Conservation (phyloP, 1,284 basidiomycete species). For the Jaminaea rosea region DNA sequence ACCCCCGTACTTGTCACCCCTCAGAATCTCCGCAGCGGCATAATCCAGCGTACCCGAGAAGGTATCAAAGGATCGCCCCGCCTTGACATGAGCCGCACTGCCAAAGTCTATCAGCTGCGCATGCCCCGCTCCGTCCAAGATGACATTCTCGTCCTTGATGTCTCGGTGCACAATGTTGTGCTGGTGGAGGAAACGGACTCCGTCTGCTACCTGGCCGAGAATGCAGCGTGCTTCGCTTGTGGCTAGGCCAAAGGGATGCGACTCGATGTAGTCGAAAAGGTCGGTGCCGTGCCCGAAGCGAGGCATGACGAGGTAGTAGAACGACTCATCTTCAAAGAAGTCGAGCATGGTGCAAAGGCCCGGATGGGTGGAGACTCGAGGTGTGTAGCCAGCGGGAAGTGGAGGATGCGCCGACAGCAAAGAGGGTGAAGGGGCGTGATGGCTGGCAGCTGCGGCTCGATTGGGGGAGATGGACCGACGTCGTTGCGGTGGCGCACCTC, state of each 20-base stretch:
- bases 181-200: slow-evolving; percentile 77
- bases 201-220: slow-evolving; percentile 88
- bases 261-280: slow-evolving; percentile 90
- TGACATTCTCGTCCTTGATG: slow-evolving; percentile 95
- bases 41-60: slow-evolving; percentile 80
- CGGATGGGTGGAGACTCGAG: slow-evolving; percentile 54
- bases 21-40: slow-evolving; percentile 89
- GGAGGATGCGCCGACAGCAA: no score
- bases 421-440: no score
- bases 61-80: slow-evolving; percentile 83
- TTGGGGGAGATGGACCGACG: no score
- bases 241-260: slow-evolving; percentile 73
- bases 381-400: not conserved
- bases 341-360: slow-evolving; percentile 88
- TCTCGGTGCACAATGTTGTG: slow-evolving; percentile 94
- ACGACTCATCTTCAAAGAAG: slow-evolving; percentile 95
- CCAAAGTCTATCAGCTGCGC: slow-evolving; percentile 96
- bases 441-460: no score
- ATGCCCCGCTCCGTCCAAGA: slow-evolving; percentile 49
- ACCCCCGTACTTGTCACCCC: slow-evolving; percentile 85
- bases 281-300: slow-evolving; percentile 53
- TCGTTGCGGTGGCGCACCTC: no score
- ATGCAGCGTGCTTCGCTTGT: slow-evolving; percentile 69
- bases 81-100: slow-evolving; percentile 55
- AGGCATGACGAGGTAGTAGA: slow-evolving; percentile 73